Evolutionary conservation across 2,329 filamentous ascomycete genomes (phyloP).

Genomic region (Arthrocladium fulminans): DNA sequence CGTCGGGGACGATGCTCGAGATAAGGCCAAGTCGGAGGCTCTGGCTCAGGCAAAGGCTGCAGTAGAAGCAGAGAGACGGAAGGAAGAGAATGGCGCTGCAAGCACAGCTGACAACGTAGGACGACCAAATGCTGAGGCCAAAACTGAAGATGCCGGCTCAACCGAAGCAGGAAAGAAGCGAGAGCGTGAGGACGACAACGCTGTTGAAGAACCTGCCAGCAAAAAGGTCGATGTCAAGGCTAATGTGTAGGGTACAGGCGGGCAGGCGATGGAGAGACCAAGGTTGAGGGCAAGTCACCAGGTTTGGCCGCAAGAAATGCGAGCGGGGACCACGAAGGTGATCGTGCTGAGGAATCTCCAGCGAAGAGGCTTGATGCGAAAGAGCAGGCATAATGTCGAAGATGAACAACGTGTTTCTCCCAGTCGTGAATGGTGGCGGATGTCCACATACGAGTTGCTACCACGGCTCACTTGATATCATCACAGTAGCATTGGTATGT

Average conservation of each 20-base stretch:
- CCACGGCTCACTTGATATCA: no score
- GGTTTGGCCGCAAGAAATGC: not conserved
- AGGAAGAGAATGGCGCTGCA: constrained; percentile 15
- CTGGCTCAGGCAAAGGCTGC: constrained; percentile 22
- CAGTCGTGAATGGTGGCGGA: no score
- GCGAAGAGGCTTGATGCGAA: not conserved
- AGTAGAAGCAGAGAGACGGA: constrained; percentile 22
- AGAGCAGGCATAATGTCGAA: not conserved
- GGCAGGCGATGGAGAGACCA: not conserved
- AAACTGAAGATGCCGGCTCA: constrained; percentile 3
- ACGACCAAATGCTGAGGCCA: constrained; percentile 10
- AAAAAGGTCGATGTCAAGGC: constrained; percentile 43
- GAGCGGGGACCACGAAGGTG: no score
- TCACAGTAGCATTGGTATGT: not conserved
- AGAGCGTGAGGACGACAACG: constrained; percentile 32
- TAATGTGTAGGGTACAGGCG: constrained; percentile 9
- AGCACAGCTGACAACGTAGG: constrained; percentile 10
- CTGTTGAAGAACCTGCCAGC: constrained; percentile 31
- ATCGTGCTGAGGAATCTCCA: not conserved
- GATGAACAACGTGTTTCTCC: no score
- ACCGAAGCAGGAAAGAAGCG: constrained; percentile 36
- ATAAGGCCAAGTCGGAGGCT: constrained; percentile 19
- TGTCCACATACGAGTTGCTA: no score
- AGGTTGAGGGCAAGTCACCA: not conserved
- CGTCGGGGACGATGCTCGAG: constrained; percentile 8